phyloP scores from a whole-genome alignment of 805 yeast species.

The Starmera quercuum region DNA sequence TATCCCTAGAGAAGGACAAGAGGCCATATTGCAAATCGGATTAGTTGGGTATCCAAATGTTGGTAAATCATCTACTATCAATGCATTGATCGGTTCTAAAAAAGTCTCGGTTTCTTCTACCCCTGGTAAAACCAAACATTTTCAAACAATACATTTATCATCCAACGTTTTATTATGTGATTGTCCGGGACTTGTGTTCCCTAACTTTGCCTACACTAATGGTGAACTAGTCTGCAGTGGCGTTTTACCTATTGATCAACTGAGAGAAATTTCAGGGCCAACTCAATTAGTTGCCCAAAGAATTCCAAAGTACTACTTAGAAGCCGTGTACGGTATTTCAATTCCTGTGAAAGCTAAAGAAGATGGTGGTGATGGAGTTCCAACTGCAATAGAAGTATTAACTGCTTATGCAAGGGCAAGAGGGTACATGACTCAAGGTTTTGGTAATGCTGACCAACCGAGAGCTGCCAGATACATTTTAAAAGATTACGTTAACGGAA shows the following conservation, averaged over 20 bases:
- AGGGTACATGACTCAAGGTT: constrained; percentile 96
- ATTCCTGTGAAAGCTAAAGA: constrained; percentile 66
- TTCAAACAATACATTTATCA: constrained; percentile 87
- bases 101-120: constrained; percentile 98
- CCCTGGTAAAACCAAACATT: constrained; percentile 98
- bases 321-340: constrained; percentile 89
- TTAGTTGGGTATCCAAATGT: constrained; percentile 97
- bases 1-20: constrained; percentile 45
- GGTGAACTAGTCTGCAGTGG: constrained; percentile 98
- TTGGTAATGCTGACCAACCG: constrained; percentile 93
- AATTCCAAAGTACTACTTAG: constrained; percentile 81
- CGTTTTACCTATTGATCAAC: constrained; percentile 96
- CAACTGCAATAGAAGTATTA: constrained; percentile 83
- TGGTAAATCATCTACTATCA: constrained; percentile 96
- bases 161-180: constrained; percentile 85
- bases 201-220: constrained; percentile 92
- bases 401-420: constrained; percentile 93
- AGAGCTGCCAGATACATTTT: constrained; percentile 88
- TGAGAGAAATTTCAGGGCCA: constrained; percentile 89
- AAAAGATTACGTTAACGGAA: constrained; percentile 94
- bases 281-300: constrained; percentile 77
- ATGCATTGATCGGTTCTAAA: constrained; percentile 92
- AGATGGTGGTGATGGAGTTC: constrained; percentile 87
- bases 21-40: constrained; percentile 76
- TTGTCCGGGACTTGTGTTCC: constrained; percentile 98